These are phyloP conservation scores for Dendrobium chrysotoxum DNA, from an alignment of 106 monocot species.

Conservation along the genomic window DNA sequence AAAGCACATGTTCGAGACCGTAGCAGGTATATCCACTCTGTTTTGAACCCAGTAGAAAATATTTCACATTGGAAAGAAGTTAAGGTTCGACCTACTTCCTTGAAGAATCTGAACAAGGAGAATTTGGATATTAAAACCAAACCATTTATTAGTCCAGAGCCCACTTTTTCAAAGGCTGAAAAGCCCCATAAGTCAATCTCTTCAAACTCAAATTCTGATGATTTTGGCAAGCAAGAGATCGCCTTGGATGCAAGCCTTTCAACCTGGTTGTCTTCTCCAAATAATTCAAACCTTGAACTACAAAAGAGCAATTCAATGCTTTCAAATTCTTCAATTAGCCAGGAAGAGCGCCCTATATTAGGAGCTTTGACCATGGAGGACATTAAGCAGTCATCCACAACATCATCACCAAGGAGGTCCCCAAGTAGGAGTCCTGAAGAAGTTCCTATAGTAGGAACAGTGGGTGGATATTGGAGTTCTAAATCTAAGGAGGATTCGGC, in stretches of 20 bases:
- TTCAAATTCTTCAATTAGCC: constrained; percentile 31
- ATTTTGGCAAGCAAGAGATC: constrained; percentile 25
- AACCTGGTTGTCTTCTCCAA: constrained; percentile 50
- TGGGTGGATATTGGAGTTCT: constrained; percentile 61
- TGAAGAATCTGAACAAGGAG: constrained; percentile 5
- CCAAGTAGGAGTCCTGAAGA: constrained; percentile 59
- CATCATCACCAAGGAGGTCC: constrained; percentile 51
- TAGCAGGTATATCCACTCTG: constrained; percentile 42
- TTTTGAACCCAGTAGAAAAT: constrained; percentile 78
- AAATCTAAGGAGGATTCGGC: neutral
- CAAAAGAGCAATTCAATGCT: constrained; percentile 20
- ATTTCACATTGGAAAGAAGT: constrained; percentile 55
- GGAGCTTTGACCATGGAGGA: constrained; percentile 86
- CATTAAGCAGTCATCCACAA: constrained; percentile 38
- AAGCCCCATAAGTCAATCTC: neutral
- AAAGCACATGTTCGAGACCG: constrained; percentile 27
- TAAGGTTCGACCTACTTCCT: constrained; percentile 16
- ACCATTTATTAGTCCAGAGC: constrained; percentile 13
- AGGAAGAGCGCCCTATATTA: constrained; percentile 68
- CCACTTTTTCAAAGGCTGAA: constrained; percentile 11
- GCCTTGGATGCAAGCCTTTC: constrained; percentile 84
- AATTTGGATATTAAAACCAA: constrained; percentile 3
- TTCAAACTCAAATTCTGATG: neutral
- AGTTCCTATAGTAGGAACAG: constrained; percentile 62
- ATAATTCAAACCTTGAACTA: constrained; percentile 2